Evolutionary conservation across 345 rosid genomes (phyloP), one percentile per base, ranked within the genome.

Genomic region (Kernera saxatilis): DNA sequence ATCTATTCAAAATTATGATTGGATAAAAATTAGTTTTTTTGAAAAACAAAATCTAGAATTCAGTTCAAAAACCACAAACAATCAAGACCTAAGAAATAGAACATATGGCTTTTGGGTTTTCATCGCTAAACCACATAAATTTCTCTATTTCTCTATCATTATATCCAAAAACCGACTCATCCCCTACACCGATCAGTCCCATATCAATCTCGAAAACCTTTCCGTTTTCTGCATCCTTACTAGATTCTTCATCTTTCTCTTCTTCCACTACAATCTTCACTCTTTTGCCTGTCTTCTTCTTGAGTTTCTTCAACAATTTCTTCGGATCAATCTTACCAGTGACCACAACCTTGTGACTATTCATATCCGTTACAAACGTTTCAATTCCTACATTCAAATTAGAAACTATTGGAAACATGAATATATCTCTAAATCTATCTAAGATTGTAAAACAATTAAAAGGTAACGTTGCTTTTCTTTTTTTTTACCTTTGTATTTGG

Each of bases 281-380:
- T 65, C 37, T 80, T 77, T 84, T 91, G 66, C 89, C 80, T 0
- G 83, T 88, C 76, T 85, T 87, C 71, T 84, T 87, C 86, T 70
- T 85, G 17, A 93, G 77, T 78, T 87, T 87, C 90, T 86, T 85
- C 82, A 83, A 26, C 29, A 86, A 81, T 59, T 88, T 87, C 6
- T 74, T 56, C 4, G 87, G 85, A 78, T 89, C 84, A 10, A 89
- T 73, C 43, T 55, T 58, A 17, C 92, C 96, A 8, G 62, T 83
- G 3, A 93, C 86, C n/a, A 70, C 62, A 35, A 84, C 91, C 60
- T 72, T 80, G 69, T 93, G 92, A 35, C 71, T 69, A 64, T 80
- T 83, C 94, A 86, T 87, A 39, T 91, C 89, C 13, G 91, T 86
- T 12, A 37, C 69, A 71, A 91, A 89, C 19, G 72, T 85, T 79